Evolutionary conservation across 208 protist genomes (phyloP).

Genomic region (Angomonas ambiguus): DNA sequence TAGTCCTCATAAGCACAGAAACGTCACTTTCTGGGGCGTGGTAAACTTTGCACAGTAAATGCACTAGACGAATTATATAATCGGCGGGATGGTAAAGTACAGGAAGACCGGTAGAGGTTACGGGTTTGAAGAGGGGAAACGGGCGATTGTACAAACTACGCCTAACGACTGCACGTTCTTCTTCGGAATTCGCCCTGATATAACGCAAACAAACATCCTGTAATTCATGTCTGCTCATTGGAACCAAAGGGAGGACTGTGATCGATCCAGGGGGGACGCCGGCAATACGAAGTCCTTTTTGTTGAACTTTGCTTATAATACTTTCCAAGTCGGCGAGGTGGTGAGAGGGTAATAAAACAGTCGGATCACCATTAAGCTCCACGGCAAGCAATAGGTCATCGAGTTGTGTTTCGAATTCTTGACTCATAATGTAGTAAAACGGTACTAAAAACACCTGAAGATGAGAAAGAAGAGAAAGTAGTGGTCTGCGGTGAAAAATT

Average conservation of each 20-base stretch:
- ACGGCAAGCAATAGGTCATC: constrained; percentile 33
- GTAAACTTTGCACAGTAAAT: constrained; percentile 43
- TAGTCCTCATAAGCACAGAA: constrained; percentile 13
- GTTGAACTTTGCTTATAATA: constrained; percentile 48
- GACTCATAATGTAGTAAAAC: not conserved
- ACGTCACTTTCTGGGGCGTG: constrained; percentile 17
- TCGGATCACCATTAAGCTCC: constrained; percentile 56
- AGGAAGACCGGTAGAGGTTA: constrained; percentile 10
- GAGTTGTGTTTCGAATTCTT: constrained; percentile 8
- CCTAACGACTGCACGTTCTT: constrained; percentile 37
- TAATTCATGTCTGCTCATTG: constrained; percentile 51
- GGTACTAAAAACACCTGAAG: constrained; percentile 5
- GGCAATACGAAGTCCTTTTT: constrained; percentile 59
- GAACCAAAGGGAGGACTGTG: constrained; percentile 66
- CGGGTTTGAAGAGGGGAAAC: constrained; percentile 34
- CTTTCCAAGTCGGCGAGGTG: constrained; percentile 63
- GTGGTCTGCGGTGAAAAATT: too few species aligned
- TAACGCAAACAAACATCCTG: constrained; percentile 52
- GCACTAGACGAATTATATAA: constrained; percentile 51
- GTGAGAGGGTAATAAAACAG: constrained; percentile 44
- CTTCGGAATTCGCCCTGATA: constrained; percentile 28
- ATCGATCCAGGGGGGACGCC: constrained; percentile 59
- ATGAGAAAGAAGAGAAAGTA: not conserved
- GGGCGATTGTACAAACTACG: constrained; percentile 31
- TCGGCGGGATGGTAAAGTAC: constrained; percentile 70